phyloP scores from a whole-genome alignment of 805 yeast species.

The Candida arabinofermentans region DNA sequence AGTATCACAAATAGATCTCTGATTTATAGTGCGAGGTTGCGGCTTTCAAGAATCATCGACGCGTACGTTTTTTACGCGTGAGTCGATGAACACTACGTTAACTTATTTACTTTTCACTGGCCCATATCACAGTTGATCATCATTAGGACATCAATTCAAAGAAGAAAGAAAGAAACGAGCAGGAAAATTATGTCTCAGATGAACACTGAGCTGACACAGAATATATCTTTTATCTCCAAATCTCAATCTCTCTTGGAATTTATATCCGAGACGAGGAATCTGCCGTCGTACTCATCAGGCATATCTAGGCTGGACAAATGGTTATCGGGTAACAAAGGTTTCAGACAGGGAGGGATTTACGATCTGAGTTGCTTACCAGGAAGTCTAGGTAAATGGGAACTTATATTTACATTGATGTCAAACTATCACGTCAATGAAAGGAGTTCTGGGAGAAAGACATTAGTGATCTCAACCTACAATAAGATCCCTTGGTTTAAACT shows the following conservation, averaged over 20 bases:
- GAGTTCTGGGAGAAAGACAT: constrained; percentile 3
- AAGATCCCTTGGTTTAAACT: constrained; percentile 27
- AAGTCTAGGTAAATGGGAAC: constrained; percentile 26
- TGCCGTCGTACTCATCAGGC: constrained; percentile 15
- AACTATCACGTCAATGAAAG: constrained; percentile 1
- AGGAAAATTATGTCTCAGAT: background rate
- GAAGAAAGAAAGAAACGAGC: too few species aligned
- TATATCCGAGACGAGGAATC: constrained; percentile 1
- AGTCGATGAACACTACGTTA: too few species aligned
- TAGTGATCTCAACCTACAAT: constrained; percentile 14
- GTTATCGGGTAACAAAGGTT: constrained; percentile 20
- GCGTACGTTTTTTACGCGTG: too few species aligned
- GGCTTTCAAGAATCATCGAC: too few species aligned
- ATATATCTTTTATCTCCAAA: background rate
- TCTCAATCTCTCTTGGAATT: constrained; percentile 11
- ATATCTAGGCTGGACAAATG: constrained; percentile 16
- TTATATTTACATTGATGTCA: constrained; percentile 18
- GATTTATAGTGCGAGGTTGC: too few species aligned
- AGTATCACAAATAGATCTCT: too few species aligned
- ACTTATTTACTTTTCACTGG: too few species aligned
- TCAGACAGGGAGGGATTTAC: constrained; percentile 21
- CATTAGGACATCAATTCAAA: too few species aligned
- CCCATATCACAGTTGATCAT: too few species aligned
- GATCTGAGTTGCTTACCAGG: constrained; percentile 28
- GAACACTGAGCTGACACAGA: background rate